These are phyloP conservation scores for Volvariella volvacea DNA, from an alignment of 1,284 basidiomycete species.

Conservation along the genomic window DNA sequence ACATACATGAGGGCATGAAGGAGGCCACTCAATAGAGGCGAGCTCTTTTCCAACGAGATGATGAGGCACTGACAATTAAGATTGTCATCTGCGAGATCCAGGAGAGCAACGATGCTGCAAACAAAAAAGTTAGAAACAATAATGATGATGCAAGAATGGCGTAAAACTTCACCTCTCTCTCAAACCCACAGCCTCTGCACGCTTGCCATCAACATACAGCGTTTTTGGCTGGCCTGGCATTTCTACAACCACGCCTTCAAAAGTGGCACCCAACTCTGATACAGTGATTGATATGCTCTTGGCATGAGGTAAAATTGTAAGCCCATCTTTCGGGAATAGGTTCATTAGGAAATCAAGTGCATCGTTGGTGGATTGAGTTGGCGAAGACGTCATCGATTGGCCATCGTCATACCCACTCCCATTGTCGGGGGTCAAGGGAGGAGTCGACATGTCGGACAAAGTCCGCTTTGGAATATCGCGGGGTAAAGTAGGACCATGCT, in stretches of 20 bases:
- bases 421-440: conserved; percentile 58
- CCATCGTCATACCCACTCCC: conserved; percentile 32
- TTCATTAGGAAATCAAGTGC: conserved; percentile 70
- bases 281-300: conserved; percentile 68
- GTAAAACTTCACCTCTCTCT: conserved; percentile 61
- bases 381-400: conserved; percentile 20
- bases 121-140: conserved; percentile 9
- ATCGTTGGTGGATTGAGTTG: conserved; percentile 42
- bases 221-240: conserved; percentile 66
- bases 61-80: conserved; percentile 70
- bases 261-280: conserved; percentile 55
- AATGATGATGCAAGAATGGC: conserved; percentile 6
- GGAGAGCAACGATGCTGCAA: conserved; percentile 68
- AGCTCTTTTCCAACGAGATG: conserved; percentile 43
- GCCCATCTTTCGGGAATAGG: conserved; percentile 65
- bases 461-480: conserved; percentile 37
- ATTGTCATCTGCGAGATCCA: conserved; percentile 77
- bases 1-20: conserved; percentile 81
- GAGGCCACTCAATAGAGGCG: conserved; percentile 29
- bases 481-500: conserved; percentile 24
- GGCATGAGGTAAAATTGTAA: conserved; percentile 59
- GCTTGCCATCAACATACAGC: conserved; percentile 76
- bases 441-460: conserved; percentile 41
- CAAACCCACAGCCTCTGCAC: conserved; percentile 65
- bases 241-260: conserved; percentile 72